Evolutionary conservation across 495 filamentous ascomycete species (phyloP).

Genomic region (Amorphotheca resinae): DNA sequence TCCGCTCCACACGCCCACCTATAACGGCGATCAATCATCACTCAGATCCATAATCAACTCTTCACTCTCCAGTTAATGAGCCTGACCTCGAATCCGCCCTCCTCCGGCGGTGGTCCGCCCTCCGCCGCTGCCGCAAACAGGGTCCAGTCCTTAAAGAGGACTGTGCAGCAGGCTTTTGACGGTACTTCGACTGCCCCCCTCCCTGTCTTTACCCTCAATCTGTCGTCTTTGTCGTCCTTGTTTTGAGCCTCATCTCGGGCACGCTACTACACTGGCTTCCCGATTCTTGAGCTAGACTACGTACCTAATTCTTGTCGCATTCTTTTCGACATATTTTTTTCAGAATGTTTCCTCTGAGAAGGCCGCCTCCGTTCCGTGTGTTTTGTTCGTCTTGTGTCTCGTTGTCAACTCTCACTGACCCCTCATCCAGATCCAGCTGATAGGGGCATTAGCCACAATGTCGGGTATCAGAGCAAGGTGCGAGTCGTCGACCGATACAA

Average conservation of each 20-base stretch:
- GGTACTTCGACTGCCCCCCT: slow-evolving; percentile 37
- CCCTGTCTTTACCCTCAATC: neutral
- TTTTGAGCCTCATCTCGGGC: too few relatives aligned
- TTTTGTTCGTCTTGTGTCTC: too few relatives aligned
- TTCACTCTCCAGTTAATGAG: too few relatives aligned
- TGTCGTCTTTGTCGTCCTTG: neutral
- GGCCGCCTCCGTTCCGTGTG: slow-evolving; percentile 20
- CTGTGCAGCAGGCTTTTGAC: slow-evolving; percentile 66
- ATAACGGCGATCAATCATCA: too few relatives aligned
- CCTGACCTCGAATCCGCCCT: slow-evolving; percentile 41
- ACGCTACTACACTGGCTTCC: too few relatives aligned
- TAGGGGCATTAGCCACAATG: slow-evolving; percentile 28
- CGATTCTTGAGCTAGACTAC: too few relatives aligned
- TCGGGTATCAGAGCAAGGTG: slow-evolving; percentile 70
- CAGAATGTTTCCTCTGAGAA: slow-evolving; percentile 17
- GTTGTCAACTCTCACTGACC: slow-evolving; percentile 28
- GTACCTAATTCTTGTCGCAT: neutral
- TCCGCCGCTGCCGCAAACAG: slow-evolving; percentile 28
- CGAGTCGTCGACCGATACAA: slow-evolving; percentile 84
- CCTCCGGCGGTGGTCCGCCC: slow-evolving; percentile 35
- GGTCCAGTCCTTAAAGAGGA: slow-evolving; percentile 51
- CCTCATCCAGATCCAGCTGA: slow-evolving; percentile 30
- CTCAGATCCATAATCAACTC: too few relatives aligned
- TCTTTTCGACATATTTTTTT: neutral
- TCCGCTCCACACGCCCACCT: too few relatives aligned